phyloP scores from a whole-genome alignment of 768 basidiomycete genomes.

The Tulasnella sp. region DNA sequence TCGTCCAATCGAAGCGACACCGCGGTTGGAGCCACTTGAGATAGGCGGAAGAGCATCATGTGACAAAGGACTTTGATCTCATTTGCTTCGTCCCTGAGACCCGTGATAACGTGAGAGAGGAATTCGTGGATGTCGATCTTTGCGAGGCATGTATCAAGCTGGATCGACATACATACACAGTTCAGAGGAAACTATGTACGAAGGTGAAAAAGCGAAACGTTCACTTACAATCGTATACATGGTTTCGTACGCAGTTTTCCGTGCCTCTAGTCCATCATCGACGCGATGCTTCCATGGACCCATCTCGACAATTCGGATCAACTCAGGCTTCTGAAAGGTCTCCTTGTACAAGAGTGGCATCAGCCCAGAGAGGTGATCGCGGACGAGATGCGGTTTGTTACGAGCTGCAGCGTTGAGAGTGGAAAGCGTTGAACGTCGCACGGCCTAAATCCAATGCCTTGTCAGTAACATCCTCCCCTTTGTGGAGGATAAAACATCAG shows the following conservation, averaged over 20 bases:
- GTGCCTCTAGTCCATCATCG: constrained; percentile 90
- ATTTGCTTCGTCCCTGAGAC: constrained; percentile 80
- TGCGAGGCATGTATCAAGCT: constrained; percentile 86
- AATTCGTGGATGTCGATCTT: constrained; percentile 83
- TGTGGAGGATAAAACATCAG: too few species aligned
- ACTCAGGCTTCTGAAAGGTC: constrained; percentile 62
- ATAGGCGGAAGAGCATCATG: constrained; percentile 87
- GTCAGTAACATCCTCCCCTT: too few species aligned
- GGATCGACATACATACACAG: not conserved
- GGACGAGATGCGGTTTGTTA: constrained; percentile 84
- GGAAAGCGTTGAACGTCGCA: constrained; percentile 80
- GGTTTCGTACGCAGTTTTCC: constrained; percentile 96
- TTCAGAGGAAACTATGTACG: too few species aligned
- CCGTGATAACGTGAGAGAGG: constrained; percentile 66
- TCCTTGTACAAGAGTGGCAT: constrained; percentile 79
- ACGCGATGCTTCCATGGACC: constrained; percentile 96
- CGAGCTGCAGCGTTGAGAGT: constrained; percentile 91
- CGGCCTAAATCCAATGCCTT: constrained; percentile 44
- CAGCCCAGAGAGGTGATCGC: constrained; percentile 65
- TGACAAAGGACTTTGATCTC: constrained; percentile 96
- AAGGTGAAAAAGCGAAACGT: not conserved
- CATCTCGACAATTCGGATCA: constrained; percentile 90
- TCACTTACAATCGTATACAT: constrained; percentile 80
- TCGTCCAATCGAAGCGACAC: constrained; percentile 77
- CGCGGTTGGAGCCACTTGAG: constrained; percentile 73